These are phyloP conservation scores for Spergularia bocconei DNA, from an alignment of 148 eudicot species.

Conservation along the genomic window DNA sequence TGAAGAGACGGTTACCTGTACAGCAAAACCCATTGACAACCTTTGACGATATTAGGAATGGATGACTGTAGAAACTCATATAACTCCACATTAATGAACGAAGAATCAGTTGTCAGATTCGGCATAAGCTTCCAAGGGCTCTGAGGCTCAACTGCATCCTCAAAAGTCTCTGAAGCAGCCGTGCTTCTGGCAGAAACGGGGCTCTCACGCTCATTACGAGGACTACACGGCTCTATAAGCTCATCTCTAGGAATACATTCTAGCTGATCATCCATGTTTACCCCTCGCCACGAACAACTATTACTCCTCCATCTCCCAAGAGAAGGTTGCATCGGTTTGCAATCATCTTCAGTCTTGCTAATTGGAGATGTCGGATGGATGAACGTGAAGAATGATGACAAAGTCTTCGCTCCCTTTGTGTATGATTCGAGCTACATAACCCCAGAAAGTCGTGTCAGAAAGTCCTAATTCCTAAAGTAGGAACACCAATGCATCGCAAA, in stretches of 20 bases:
- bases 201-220: constrained; percentile 28
- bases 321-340: constrained; percentile 41
- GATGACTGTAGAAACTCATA: constrained; percentile 68
- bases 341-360: constrained; percentile 34
- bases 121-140: constrained; percentile 50
- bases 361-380: constrained; percentile 48
- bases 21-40: constrained; percentile 89
- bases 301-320: constrained; percentile 62
- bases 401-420: constrained; percentile 45
- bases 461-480: not conserved
- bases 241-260: constrained; percentile 35
- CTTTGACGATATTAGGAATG: constrained; percentile 92
- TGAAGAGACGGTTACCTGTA: constrained; percentile 60
- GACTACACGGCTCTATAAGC: constrained; percentile 21
- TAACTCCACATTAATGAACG: constrained; percentile 55
- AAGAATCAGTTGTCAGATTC: constrained; percentile 62
- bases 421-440: constrained; percentile 57
- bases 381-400: constrained; percentile 56
- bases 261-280: constrained; percentile 35
- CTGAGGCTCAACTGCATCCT: constrained; percentile 55
- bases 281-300: constrained; percentile 38
- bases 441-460: constrained; percentile 33
- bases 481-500: not conserved
- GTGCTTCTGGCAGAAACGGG: constrained; percentile 38
- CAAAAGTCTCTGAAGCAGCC: constrained; percentile 51